Percentiles rank a stretch among this genome's conserved stretches.
phyloP scores from a whole-genome alignment of 1,284 basidiomycete genomes.

The Ganoderma boninense region DNA sequence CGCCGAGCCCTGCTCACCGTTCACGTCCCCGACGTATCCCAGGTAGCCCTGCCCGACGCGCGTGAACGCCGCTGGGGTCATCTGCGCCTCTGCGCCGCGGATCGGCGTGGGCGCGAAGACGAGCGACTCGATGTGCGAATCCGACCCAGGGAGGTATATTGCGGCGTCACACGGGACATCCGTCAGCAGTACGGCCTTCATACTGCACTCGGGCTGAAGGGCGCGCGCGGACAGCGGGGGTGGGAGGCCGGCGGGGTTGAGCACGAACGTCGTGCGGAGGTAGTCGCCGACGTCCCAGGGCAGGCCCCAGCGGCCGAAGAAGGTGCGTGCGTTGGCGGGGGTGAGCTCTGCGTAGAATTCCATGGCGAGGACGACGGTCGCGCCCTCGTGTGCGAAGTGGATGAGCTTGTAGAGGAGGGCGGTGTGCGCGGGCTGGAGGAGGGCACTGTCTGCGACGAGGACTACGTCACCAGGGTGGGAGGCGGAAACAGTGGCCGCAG shows the following conservation, averaged over 20 bases:
- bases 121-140: constrained; percentile 26
- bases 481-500: constrained; percentile 15
- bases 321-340: not conserved
- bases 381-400: constrained; percentile 20
- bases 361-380: constrained; percentile 27
- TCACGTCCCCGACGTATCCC: constrained; percentile 33
- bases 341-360: constrained; percentile 27
- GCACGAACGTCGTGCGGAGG: constrained; percentile 30
- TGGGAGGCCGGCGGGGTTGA: constrained; percentile 31
- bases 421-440: constrained; percentile 8
- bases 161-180: constrained; percentile 18
- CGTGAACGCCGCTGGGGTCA: constrained; percentile 30
- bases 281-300: constrained; percentile 28
- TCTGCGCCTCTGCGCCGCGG: constrained; percentile 15
- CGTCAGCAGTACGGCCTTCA: constrained; percentile 31
- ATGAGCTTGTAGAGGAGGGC: constrained; percentile 3
- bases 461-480: constrained; percentile 22
- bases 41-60: constrained; percentile 30
- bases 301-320: constrained; percentile 25
- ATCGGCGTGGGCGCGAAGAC: constrained; percentile 21
- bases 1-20: constrained; percentile 27
- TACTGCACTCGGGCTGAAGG: constrained; percentile 29
- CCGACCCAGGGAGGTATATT: constrained; percentile 31
- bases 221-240: constrained; percentile 19
- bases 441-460: constrained; percentile 22